These are phyloP conservation scores for Antrodiella citrinella DNA, from an alignment of 768 basidiomycete genomes.

Conservation along the genomic window DNA sequence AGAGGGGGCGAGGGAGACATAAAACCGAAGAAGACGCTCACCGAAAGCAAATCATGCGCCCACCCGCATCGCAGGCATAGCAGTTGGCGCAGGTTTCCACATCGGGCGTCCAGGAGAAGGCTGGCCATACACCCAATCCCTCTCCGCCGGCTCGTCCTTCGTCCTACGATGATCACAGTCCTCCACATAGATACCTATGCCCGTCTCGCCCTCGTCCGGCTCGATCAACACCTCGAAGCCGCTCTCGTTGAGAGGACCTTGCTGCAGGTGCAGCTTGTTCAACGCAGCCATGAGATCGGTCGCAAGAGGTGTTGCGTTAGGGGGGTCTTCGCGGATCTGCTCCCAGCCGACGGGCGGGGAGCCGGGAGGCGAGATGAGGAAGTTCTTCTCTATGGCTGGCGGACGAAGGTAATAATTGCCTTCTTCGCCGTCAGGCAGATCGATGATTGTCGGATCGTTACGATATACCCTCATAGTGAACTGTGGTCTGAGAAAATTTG, in stretches of 20 bases:
- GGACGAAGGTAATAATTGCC: constrained; percentile 53
- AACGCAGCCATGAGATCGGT: constrained; percentile 82
- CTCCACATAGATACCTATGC: constrained; percentile 74
- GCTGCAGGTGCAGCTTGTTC: constrained; percentile 52
- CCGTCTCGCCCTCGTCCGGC: constrained; percentile 52
- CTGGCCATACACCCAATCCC: constrained; percentile 56
- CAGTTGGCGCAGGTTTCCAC: constrained; percentile 19
- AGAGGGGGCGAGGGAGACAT: background rate
- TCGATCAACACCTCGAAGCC: constrained; percentile 55
- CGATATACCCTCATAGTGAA: constrained; percentile 62
- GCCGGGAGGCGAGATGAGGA: constrained; percentile 95
- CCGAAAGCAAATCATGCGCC: constrained; percentile 6
- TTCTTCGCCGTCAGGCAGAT: constrained; percentile 20
- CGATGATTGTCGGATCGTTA: constrained; percentile 61
- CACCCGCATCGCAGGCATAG: constrained; percentile 16
- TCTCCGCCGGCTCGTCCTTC: constrained; percentile 13
- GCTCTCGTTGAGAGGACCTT: constrained; percentile 22
- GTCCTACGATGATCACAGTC: constrained; percentile 44
- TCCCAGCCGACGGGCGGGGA: constrained; percentile 98
- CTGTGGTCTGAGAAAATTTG: constrained; percentile 29
- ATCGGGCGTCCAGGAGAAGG: constrained; percentile 36
- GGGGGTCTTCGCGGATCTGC: constrained; percentile 82
- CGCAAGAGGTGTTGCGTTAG: constrained; percentile 76
- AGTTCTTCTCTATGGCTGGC: constrained; percentile 83
- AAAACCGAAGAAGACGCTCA: constrained; percentile 15